Evolutionary conservation across 495 filamentous ascomycete genomes (phyloP).

Genomic region (Xylona heveae): DNA sequence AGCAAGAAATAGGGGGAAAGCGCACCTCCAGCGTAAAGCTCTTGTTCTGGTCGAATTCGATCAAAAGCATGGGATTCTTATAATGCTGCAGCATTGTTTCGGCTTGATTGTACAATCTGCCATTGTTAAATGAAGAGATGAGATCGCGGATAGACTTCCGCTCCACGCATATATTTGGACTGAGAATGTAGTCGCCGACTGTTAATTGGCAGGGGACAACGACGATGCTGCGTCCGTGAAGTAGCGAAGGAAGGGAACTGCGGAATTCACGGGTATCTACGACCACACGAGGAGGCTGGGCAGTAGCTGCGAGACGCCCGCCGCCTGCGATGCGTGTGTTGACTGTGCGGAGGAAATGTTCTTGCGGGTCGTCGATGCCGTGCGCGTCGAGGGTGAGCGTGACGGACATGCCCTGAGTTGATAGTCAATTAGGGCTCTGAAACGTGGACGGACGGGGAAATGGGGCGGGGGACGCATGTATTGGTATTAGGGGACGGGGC

Average conservation of each 20-base stretch:
- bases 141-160: conserved; percentile 83
- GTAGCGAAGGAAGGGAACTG: conserved; percentile 72
- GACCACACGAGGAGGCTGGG: conserved; percentile 77
- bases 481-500: not conserved
- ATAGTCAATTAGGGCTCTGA: conserved; percentile 6
- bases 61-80: conserved; percentile 73
- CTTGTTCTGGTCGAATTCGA: conserved; percentile 96
- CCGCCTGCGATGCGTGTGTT: conserved; percentile 95
- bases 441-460: too few species aligned
- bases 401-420: conserved; percentile 51
- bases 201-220: conserved; percentile 89
- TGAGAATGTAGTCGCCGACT: conserved; percentile 90
- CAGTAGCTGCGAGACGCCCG: conserved; percentile 68
- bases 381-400: conserved; percentile 56
- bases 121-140: conserved; percentile 76
- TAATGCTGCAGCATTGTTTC: conserved; percentile 92
- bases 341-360: conserved; percentile 81
- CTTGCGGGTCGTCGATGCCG: conserved; percentile 62
- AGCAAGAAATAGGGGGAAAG: not conserved
- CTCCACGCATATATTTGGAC: conserved; percentile 77
- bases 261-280: conserved; percentile 94
- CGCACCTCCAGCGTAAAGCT: conserved; percentile 67
- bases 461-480: conserved; percentile 1
- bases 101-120: conserved; percentile 75
- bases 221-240: conserved; percentile 69